Evolutionary conservation across 768 basidiomycete species (phyloP), one percentile per base, ranked within the genome.

Genomic region (Amanita polypyramis): DNA sequence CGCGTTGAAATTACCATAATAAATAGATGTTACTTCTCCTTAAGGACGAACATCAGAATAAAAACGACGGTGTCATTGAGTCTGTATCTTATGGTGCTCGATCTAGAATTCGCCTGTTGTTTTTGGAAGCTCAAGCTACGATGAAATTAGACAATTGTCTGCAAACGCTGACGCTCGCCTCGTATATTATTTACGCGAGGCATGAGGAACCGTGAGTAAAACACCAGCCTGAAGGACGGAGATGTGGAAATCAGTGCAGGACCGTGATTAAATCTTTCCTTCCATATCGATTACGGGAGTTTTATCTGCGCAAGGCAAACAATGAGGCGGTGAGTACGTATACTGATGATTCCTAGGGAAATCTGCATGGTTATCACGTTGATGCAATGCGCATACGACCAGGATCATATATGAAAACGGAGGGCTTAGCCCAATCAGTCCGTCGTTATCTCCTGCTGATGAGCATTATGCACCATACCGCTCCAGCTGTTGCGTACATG

Each of bases 301-400:
- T 30, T 47, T 47, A 47, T 47, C 47, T 40, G 20, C 29, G 19
- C 39, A 49, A 33, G 21, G 40, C 14, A 33, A 21, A 25, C 39
- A 49, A 42, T 3, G 45, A 46, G 45, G 45, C 45, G 3, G n/a
- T 5, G 19, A 21, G 29, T 29, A 37, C 42, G 42, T 43, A 30
- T 30, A 21, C 19, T 23, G 34, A 25, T 36, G 40, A 25, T 37
- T 19, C 35, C 14, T 37, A 34, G 15, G 35, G 34, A 29, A 21
- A 44, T 45, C 58, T 52, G 61, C 65, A 54, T 65, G 68, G 51
- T 49, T 54, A 64, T 64, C 67, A 64, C 61, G 66, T 62, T 56
- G 55, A 54, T 54, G 51, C 63, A 64, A 59, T 55, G 63, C 51
- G 59, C 47, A 33, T 15, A 29, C 20, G 4, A 7, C 17, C n/a